phyloP scores from a whole-genome alignment of 116 monocot species.

The Cymodocea nodosa region DNA sequence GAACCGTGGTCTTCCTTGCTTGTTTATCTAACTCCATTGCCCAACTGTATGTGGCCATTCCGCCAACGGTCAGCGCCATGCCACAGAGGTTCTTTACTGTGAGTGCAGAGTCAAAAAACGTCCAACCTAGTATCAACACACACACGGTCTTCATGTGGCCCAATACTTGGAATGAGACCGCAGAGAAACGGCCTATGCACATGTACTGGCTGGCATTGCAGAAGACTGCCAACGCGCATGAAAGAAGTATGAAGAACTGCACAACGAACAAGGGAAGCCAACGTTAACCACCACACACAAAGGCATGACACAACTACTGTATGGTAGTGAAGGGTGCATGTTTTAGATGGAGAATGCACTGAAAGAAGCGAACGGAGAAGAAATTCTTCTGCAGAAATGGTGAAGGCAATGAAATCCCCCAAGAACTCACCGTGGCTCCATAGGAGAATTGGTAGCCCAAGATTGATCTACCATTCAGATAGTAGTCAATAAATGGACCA shows the following conservation, averaged over 20 bases:
- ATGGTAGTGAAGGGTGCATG: background rate
- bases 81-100: slow-evolving; percentile 83
- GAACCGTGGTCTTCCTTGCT: slow-evolving; percentile 10
- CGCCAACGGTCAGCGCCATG: slow-evolving; percentile 68
- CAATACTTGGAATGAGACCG: slow-evolving; percentile 92
- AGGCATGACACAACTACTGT: slow-evolving; percentile 2
- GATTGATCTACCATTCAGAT: slow-evolving; percentile 41
- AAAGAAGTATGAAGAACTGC: slow-evolving; percentile 91
- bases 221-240: slow-evolving; percentile 76
- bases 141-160: slow-evolving; percentile 99
- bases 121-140: slow-evolving; percentile 81
- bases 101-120: slow-evolving; percentile 82
- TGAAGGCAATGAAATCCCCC: background rate
- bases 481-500: slow-evolving; percentile 83
- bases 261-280: slow-evolving; percentile 2
- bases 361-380: background rate
- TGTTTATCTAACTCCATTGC: slow-evolving; percentile 79
- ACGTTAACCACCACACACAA: background rate
- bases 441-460: slow-evolving; percentile 50
- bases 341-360: background rate
- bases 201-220: slow-evolving; percentile 99
- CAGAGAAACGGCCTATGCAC: slow-evolving; percentile 97
- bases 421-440: slow-evolving; percentile 65
- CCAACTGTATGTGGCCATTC: slow-evolving; percentile 99
- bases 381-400: no score